phyloP scores from a whole-genome alignment of 2,329 filamentous ascomycete species.

The Apiospora aurea region DNA sequence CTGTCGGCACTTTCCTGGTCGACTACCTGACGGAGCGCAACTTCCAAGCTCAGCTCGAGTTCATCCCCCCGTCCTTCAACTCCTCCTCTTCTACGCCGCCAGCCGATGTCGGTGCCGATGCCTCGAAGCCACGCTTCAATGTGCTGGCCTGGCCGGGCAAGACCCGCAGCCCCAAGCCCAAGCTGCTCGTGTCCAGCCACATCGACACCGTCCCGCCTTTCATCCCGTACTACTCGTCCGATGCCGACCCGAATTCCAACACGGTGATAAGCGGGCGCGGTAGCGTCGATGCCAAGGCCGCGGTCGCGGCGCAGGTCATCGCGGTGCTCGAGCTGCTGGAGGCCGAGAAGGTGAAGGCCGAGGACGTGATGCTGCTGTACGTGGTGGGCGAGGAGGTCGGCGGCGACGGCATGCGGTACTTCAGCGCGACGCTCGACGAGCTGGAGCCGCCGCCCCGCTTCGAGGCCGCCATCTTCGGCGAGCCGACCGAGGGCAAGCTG shows the following conservation, averaged over 20 bases:
- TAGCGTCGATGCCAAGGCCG: slow-evolving; percentile 74
- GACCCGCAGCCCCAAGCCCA: slow-evolving; percentile 55
- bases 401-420: slow-evolving; percentile 79
- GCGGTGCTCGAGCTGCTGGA: slow-evolving; percentile 66
- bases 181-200: slow-evolving; percentile 77
- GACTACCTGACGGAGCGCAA: slow-evolving; percentile 64
- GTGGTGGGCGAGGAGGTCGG: slow-evolving; percentile 84
- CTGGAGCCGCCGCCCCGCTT: slow-evolving; percentile 49
- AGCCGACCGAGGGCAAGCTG: slow-evolving; percentile 88
- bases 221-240: slow-evolving; percentile 70
- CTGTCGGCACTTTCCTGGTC: slow-evolving; percentile 72
- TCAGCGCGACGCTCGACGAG: slow-evolving; percentile 47
- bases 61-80: slow-evolving; percentile 41
- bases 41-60: slow-evolving; percentile 54
- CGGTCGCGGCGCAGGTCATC: slow-evolving; percentile 75
- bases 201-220: slow-evolving; percentile 81
- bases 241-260: slow-evolving; percentile 50
- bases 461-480: slow-evolving; percentile 84
- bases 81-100: slow-evolving; percentile 23
- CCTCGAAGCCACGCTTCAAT: slow-evolving; percentile 67
- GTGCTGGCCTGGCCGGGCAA: slow-evolving; percentile 72
- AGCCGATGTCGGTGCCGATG: slow-evolving; percentile 5
- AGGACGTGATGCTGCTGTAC: slow-evolving; percentile 67
- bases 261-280: slow-evolving; percentile 74
- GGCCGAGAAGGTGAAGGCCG: slow-evolving; percentile 46